Evolutionary conservation across 2,329 filamentous ascomycete genomes (phyloP), one percentile per base, ranked within the genome.

Genomic region (Phialophora chinensis): DNA sequence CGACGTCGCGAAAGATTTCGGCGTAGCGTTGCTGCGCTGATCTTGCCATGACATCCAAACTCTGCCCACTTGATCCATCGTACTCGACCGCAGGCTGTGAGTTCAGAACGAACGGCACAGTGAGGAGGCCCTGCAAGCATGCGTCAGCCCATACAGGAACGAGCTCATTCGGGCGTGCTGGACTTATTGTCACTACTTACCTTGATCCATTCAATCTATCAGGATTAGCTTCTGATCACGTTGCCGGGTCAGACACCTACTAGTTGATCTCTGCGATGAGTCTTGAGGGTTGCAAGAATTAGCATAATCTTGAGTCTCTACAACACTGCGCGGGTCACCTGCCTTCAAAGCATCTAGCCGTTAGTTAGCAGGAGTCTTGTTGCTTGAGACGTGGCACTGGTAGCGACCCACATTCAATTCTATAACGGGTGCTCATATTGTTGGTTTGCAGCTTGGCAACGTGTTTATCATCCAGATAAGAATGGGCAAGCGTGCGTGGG

Each of bases 71-170:
- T 31, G 63, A 55, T 67, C 87, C 87, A 70, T 93, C 90, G 74
- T 94, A 93, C 50, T 93, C 87, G 23, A 92, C 92, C 0, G 92
- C 96, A 3, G 95, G 95, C 76, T 98, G 93, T 1, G 94, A 97
- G 78, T 97, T 93, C 62, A 99, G 87, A 47, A 99, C 94, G 76
- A 99, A 99, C 0, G 95, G 95, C 0, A 98, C 94, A 1, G 95
- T 95, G 12, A 98, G 84, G 3, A 98, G 86, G 47, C 90, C 91
- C 78, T 81, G 25, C 63, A 44, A 44, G 38, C 38, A 3, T 74
- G 56, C 35, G 14, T 60, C 33, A 54, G 33, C 52, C 14, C 4
- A 12, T 25, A 29, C 17, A 55, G 20, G 20, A 27, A 8, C 61
- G 20, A 25, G 38, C 6, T n/a, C 38, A n/a, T 44, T n/a, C 7